Conservation (phyloP, 192 early-diverging fungal genomes). For the Gonapodya prolifera region DNA sequence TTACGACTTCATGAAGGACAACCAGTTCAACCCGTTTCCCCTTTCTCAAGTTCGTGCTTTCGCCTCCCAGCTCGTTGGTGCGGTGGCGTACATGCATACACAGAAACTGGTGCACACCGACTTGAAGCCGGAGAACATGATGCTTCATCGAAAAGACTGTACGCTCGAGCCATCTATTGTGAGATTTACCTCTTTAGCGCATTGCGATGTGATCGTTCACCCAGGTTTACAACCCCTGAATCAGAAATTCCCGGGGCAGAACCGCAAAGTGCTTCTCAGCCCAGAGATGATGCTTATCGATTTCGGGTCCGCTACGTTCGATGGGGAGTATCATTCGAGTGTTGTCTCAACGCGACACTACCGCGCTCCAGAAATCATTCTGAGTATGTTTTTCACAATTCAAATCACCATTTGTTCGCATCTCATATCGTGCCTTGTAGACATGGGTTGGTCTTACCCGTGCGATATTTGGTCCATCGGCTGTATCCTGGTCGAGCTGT, state of each 20-base stretch:
- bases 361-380: constrained; percentile 91
- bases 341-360: constrained; percentile 94
- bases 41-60: constrained; percentile 71
- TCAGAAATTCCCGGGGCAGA: no score
- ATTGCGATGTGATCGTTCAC: no score
- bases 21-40: constrained; percentile 79
- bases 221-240: no score
- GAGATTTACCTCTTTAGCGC: no score
- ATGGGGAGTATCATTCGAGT: constrained; percentile 81
- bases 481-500: constrained; percentile 90
- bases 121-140: constrained; percentile 87
- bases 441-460: constrained; percentile 89
- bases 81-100: constrained; percentile 84
- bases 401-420: no score
- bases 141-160: no score
- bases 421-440: no score
- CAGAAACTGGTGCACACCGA: constrained; percentile 83
- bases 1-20: constrained; percentile 94
- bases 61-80: constrained; percentile 68
- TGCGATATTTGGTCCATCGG: constrained; percentile 98
- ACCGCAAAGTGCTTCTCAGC: constrained; percentile 44
- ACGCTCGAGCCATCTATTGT: no score
- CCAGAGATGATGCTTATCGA: constrained; percentile 85
- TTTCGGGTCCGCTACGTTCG: constrained; percentile 90
- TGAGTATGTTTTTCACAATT: no score